Conservation (phyloP, 139 green algal genomes). For the Zygnema circumcarinatum region DNA sequence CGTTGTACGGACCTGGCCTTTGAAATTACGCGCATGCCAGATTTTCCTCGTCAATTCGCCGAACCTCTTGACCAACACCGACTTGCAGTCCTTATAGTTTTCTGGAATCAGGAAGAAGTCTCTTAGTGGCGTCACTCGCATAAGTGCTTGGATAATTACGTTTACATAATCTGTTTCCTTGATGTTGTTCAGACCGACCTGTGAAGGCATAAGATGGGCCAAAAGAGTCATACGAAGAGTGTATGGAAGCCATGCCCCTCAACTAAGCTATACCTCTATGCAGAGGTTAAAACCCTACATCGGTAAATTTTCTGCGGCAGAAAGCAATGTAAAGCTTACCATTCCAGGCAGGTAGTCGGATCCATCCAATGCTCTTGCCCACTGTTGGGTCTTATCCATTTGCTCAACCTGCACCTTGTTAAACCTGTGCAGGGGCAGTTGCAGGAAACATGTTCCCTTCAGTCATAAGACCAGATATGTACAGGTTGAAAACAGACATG, state of each 20-base stretch:
- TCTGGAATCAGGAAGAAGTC: slow-evolving; percentile 89
- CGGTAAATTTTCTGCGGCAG: too few relatives aligned
- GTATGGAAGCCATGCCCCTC: not conserved
- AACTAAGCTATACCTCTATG: not conserved
- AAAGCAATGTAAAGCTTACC: too few relatives aligned
- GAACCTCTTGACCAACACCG: slow-evolving; percentile 82
- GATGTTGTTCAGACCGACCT: slow-evolving; percentile 97
- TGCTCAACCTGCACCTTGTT: slow-evolving; percentile 27
- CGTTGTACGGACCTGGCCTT: slow-evolving; percentile 73
- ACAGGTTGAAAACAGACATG: too few relatives aligned
- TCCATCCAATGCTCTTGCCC: slow-evolving; percentile 90
- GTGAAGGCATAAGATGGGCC: slow-evolving; percentile 8
- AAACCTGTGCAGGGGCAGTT: slow-evolving; percentile 35
- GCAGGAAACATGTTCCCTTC: not conserved
- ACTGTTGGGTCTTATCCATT: slow-evolving; percentile 73
- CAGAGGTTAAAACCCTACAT: too few relatives aligned
- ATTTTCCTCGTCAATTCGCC: slow-evolving; percentile 94
- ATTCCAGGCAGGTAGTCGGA: slow-evolving; percentile 84
- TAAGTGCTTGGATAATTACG: slow-evolving; percentile 80
- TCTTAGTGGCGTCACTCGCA: slow-evolving; percentile 62
- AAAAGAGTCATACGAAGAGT: not conserved
- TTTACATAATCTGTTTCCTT: slow-evolving; percentile 94
- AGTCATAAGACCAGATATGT: too few relatives aligned
- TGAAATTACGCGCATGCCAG: slow-evolving; percentile 96
- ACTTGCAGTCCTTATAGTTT: slow-evolving; percentile 73